phyloP scores from a whole-genome alignment of 768 basidiomycete species.

The Pleurotus tuoliensis region DNA sequence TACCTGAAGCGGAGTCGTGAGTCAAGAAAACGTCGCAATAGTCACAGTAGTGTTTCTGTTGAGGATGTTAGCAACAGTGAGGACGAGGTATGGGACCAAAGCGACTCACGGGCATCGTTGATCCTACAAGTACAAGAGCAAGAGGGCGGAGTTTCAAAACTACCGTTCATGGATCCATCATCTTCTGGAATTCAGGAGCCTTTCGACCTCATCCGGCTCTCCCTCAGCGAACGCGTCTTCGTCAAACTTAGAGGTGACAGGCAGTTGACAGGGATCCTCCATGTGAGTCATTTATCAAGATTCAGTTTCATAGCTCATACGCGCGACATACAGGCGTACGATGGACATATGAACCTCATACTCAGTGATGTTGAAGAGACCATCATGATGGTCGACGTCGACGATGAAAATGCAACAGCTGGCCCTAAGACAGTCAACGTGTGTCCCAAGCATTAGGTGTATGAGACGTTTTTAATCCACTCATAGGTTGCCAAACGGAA shows the following conservation, averaged over 20 bases:
- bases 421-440: constrained; percentile 66
- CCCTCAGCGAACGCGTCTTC: constrained; percentile 95
- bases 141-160: constrained; percentile 26
- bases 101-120: constrained; percentile 62
- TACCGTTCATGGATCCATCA: constrained; percentile 57
- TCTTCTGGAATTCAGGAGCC: constrained; percentile 87
- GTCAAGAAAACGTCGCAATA: constrained; percentile 94
- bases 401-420: constrained; percentile 56
- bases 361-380: constrained; percentile 97
- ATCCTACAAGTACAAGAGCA: constrained; percentile 13
- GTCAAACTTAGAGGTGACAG: constrained; percentile 96
- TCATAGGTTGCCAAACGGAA: constrained; percentile 84
- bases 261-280: constrained; percentile 85
- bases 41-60: constrained; percentile 89
- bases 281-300: constrained; percentile 51
- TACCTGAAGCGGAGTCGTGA: constrained; percentile 91
- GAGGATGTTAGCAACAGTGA: constrained; percentile 7
- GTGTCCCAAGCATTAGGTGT: constrained; percentile 14
- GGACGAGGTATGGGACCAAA: background rate
- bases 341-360: constrained; percentile 99
- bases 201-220: constrained; percentile 94
- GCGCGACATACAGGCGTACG: constrained; percentile 73
- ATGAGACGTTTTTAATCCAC: background rate
- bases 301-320: constrained; percentile 10
- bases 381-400: constrained; percentile 87